Percentiles rank a stretch among this genome's conserved stretches.
phyloP scores from a whole-genome alignment of 2,329 filamentous ascomycete genomes.

The Tolypocladium sp. region DNA sequence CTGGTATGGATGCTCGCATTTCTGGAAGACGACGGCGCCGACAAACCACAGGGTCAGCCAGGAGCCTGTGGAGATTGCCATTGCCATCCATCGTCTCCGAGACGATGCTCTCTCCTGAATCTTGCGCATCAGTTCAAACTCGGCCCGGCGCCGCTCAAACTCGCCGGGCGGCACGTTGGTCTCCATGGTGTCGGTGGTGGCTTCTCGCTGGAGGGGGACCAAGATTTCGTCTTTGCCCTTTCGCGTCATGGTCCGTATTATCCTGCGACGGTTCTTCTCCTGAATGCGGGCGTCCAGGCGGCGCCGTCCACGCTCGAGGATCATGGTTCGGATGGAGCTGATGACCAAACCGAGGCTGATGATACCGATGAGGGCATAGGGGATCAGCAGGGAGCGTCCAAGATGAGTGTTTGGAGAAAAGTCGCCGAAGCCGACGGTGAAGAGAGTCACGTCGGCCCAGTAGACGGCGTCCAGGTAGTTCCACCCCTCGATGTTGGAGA shows the following conservation, averaged over 20 bases:
- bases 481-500: conserved; percentile 65
- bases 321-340: conserved; percentile 62
- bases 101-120: conserved; percentile 59
- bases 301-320: conserved; percentile 47
- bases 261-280: conserved; percentile 45
- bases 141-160: conserved; percentile 53
- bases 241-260: conserved; percentile 34
- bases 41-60: conserved; percentile 73
- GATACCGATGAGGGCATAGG: conserved; percentile 74
- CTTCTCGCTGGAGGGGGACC: conserved; percentile 31
- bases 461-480: conserved; percentile 69
- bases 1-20: conserved; percentile 42
- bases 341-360: conserved; percentile 80
- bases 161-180: conserved; percentile 25
- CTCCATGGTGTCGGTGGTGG: conserved; percentile 3
- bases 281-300: conserved; percentile 48
- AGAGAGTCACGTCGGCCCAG: conserved; percentile 65
- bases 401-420: conserved; percentile 37
- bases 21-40: conserved; percentile 65
- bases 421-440: conserved; percentile 58
- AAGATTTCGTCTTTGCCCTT: conserved; percentile 39
- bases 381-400: conserved; percentile 65
- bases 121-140: conserved; percentile 72
- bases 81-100: conserved; percentile 65
- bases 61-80: conserved; percentile 56